A percentile compares a stretch with the other conserved stretches of the same genome.
These are phyloP conservation scores for Ogataea saltuana DNA, from an alignment of 805 yeast genomes.

Conservation along the genomic window DNA sequence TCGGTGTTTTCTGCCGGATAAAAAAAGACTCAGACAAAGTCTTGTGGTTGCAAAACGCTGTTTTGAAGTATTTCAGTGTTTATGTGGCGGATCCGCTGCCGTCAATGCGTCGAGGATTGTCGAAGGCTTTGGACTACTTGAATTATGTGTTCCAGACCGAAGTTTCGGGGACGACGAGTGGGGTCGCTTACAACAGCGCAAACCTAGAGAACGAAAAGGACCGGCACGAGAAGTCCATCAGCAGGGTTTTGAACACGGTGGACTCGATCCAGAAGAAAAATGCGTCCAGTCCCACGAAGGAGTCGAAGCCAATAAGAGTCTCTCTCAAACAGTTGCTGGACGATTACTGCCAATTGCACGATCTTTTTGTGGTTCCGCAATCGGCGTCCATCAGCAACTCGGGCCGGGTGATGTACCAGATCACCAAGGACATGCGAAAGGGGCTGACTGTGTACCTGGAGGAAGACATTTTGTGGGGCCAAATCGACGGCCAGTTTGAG, in stretches of 20 bases:
- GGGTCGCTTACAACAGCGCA: background rate
- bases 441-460: conserved; percentile 50
- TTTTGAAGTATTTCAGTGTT: conserved; percentile 4
- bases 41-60: conserved; percentile 14
- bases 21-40: conserved; percentile 2
- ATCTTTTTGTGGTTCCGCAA: conserved; percentile 43
- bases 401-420: conserved; percentile 47
- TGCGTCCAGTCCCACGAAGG: background rate
- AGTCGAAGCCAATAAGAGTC: conserved; percentile 28
- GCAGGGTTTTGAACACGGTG: conserved; percentile 8
- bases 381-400: conserved; percentile 23
- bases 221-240: conserved; percentile 9
- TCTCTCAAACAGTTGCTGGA: conserved; percentile 68
- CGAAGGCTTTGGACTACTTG: conserved; percentile 15
- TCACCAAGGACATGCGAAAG: conserved; percentile 39
- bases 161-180: conserved; percentile 1
- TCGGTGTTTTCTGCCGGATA: conserved; percentile 7
- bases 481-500: conserved; percentile 33
- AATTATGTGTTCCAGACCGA: conserved; percentile 19
- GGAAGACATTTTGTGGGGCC: conserved; percentile 59
- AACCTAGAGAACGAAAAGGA: background rate
- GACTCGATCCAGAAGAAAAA: background rate
- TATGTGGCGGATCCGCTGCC: conserved; percentile 7
- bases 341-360: conserved; percentile 54
- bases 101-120: conserved; percentile 13